These are phyloP conservation scores for Lentithecium fluviatile DNA, from an alignment of 495 filamentous ascomycete species.

Conservation along the genomic window DNA sequence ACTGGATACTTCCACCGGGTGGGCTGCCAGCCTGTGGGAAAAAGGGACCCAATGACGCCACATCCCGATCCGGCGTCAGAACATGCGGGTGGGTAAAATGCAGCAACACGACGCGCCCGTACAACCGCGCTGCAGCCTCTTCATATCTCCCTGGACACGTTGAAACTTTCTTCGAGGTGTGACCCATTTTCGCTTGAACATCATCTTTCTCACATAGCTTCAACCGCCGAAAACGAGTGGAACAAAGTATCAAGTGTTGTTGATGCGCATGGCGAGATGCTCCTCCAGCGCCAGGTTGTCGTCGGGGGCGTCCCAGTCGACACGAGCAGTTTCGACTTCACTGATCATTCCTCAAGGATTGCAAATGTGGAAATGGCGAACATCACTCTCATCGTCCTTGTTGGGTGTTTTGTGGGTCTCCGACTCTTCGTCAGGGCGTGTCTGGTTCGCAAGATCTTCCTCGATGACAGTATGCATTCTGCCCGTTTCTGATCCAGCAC, in stretches of 20 bases:
- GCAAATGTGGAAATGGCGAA: slow-evolving; percentile 3
- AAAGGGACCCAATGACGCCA: no score
- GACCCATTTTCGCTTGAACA: no score
- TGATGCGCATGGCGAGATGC: not conserved
- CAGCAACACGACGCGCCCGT: no score
- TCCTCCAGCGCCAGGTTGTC: not conserved
- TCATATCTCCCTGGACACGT: no score
- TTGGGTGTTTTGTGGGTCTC: slow-evolving; percentile 16
- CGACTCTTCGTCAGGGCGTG: slow-evolving; percentile 21
- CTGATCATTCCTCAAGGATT: slow-evolving; percentile 4
- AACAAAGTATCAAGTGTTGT: not conserved
- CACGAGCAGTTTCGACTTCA: slow-evolving; percentile 15
- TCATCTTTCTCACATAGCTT: not conserved
- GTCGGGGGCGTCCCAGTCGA: slow-evolving; percentile 9
- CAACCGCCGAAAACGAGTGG: not conserved
- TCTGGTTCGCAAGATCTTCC: slow-evolving; percentile 27
- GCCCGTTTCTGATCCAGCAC: not conserved
- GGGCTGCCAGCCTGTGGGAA: no score
- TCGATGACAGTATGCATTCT: slow-evolving; percentile 21
- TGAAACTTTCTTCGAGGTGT: no score
- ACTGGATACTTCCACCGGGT: no score
- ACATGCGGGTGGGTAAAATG: no score
- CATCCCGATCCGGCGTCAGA: no score
- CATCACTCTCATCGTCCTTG: slow-evolving; percentile 24
- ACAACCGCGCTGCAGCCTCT: no score